Base-by-base conservation (phyloP, 208 protist species). In the Acanthamoeba healyi region DNA sequence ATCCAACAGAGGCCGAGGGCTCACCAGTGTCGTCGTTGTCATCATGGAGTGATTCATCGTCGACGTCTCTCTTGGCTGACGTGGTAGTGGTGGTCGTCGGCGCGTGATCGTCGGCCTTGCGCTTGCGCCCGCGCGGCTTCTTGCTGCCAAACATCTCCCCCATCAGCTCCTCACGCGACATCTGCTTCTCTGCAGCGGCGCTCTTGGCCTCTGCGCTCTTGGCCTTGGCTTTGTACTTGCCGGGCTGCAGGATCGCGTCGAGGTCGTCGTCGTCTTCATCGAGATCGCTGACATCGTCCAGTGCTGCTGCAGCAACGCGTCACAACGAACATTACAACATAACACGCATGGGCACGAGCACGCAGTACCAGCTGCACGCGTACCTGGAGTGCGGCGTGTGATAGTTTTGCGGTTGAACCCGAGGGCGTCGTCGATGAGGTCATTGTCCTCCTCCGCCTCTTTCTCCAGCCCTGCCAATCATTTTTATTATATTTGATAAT, bases 81-180 rank as follows among this genome's bases (percentile, higher is more conserved):
- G 1, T 65, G 58, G 26, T 26, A 2, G 63, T 72, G 34, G 63
- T 29, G 26, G 5, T 72, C 17, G 26, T 26, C 29, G 63, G 5
- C 4, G 63, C n/a, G 26, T n/a, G 1, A 17, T 12, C 2, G 58
- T 65, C 58, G 58, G 58, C 58, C 58, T 65, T 77, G 10, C 67
- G 29, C 38, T 77, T 77, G 34, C 34, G 67, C 29, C 67, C 67
- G 10, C 36, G n/a, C 67, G 36, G 36, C 17, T 2, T 6, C 34
- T 77, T 77, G 3, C 5, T 46, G 67, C 67, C 67, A 22, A 44
- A 77, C 34, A 77, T 77, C 36, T 38, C 67, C 34, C 67, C 67
- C 67, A 77, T 77, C 32, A 77, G 67, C 67, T 77, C 67, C 67
- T 77, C 67, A 17, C n/a, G 15, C 38, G 67, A 77, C 38, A 38